phyloP scores from a whole-genome alignment of 306 rosid species.

The Prunus mira region DNA sequence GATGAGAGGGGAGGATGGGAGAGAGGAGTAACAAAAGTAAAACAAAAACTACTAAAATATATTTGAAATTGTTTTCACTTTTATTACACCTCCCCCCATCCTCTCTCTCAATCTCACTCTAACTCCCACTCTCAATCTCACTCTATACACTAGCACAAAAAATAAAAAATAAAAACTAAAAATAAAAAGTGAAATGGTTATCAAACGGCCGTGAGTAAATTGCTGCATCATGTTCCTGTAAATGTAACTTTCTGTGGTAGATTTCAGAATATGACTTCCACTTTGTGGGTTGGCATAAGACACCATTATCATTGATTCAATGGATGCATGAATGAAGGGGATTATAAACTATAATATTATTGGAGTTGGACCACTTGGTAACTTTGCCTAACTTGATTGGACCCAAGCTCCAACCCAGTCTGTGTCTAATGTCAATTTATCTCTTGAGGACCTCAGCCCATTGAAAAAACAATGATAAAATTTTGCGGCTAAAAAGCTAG shows the following conservation, averaged over 20 bases:
- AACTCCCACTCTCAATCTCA: too few species aligned
- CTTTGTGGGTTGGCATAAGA: neutral
- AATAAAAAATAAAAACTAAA: too few species aligned
- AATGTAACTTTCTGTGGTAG: neutral
- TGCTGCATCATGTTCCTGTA: too few species aligned
- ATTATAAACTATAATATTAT: neutral
- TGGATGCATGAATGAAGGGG: neutral
- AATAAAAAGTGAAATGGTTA: accelerated
- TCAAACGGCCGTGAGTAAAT: too few species aligned
- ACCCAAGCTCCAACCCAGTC: neutral
- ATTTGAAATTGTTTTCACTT: too few species aligned
- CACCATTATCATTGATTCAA: neutral
- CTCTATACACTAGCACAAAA: too few species aligned
- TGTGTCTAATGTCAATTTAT: neutral
- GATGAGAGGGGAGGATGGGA: too few species aligned
- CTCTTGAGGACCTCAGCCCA: neutral
- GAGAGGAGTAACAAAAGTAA: too few species aligned
- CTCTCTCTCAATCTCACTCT: too few species aligned
- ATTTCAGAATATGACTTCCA: neutral
- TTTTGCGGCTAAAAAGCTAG: neutral
- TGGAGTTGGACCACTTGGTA: neutral
- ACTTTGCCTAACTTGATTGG: neutral
- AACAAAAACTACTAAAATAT: too few species aligned
- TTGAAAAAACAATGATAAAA: neutral
- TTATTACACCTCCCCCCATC: too few species aligned